A percentile compares a stretch with the other conserved stretches of the same genome.
phyloP scores from a whole-genome alignment of 768 basidiomycete genomes.

The Punctularia strigosozonata region DNA sequence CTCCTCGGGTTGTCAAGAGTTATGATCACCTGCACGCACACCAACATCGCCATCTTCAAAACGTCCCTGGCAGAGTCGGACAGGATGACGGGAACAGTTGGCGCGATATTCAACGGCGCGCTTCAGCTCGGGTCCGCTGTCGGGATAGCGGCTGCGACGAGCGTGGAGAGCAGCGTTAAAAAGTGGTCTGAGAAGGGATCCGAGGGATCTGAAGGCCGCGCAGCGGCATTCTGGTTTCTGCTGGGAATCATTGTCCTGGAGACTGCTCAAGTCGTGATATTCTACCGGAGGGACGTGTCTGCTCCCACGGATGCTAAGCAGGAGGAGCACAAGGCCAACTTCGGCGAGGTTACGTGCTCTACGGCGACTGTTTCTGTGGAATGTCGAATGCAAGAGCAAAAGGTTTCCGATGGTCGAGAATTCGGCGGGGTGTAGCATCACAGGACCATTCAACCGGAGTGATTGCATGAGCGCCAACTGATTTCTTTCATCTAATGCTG shows the following conservation, averaged over 20 bases:
- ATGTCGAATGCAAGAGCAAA: too few species aligned
- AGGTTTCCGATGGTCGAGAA: too few species aligned
- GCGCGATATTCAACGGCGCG: constrained; percentile 36
- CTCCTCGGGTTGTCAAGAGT: constrained; percentile 26
- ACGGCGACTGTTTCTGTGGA: too few species aligned
- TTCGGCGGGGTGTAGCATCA: too few species aligned
- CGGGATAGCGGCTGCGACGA: constrained; percentile 28
- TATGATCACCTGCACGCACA: constrained; percentile 25
- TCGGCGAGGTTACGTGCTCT: too few species aligned
- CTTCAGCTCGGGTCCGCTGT: constrained; percentile 34
- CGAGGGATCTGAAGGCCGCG: constrained; percentile 6
- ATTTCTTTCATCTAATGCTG: too few species aligned
- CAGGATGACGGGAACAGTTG: constrained; percentile 30
- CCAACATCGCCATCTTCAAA: constrained; percentile 32
- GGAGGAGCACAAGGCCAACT: too few species aligned
- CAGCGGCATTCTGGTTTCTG: constrained; percentile 25
- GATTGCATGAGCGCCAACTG: too few species aligned
- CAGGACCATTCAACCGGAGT: too few species aligned
- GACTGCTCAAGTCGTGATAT: constrained; percentile 14
- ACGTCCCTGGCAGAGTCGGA: constrained; percentile 27
- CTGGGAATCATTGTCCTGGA: constrained; percentile 19
- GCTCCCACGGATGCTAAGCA: too few species aligned
- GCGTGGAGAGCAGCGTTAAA: constrained; percentile 31
- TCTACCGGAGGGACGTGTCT: constrained; percentile 15
- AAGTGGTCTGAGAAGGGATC: constrained; percentile 8